Evolutionary conservation across 2,329 filamentous ascomycete species (phyloP).

Genomic region (Polytolypa hystricis): DNA sequence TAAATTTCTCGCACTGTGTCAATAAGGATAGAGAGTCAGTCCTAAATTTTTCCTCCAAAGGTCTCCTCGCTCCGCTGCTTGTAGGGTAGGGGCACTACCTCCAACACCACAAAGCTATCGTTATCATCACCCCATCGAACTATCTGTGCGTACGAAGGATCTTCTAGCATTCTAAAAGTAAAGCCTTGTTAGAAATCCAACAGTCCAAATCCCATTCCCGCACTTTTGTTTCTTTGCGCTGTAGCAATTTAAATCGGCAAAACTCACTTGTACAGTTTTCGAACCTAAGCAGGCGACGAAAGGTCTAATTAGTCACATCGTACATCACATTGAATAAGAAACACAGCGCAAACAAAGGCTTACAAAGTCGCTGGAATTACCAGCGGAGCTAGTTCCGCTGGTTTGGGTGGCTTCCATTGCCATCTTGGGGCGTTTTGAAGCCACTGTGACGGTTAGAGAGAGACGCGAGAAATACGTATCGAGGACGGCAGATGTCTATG

Average conservation of each 20-base stretch:
- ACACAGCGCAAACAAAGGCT: constrained; percentile 32
- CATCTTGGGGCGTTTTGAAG: neutral
- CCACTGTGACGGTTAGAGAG: too few relatives aligned
- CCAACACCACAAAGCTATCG: constrained; percentile 91
- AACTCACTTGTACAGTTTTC: constrained; percentile 92
- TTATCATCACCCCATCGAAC: constrained; percentile 93
- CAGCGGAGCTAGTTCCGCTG: constrained; percentile 36
- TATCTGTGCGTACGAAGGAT: constrained; percentile 81
- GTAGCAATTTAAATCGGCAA: constrained; percentile 8
- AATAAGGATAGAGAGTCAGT: constrained; percentile 1
- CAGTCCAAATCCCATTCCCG: too few relatives aligned
- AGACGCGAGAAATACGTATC: neutral
- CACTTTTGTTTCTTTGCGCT: constrained; percentile 5
- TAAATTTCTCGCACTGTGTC: constrained; percentile 87
- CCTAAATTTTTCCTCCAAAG: neutral
- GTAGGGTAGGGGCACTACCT: too few relatives aligned
- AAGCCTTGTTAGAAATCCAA: constrained; percentile 2
- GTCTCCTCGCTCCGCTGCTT: too few relatives aligned
- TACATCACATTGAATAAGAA: constrained; percentile 7
- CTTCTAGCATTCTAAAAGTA: constrained; percentile 75
- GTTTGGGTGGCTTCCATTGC: constrained; percentile 10
- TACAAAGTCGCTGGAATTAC: constrained; percentile 94
- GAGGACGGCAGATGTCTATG: constrained; percentile 1
- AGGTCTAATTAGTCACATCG: too few relatives aligned
- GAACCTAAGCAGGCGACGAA: constrained; percentile 55